Conservation (phyloP, 768 basidiomycete species). For the Naganishia friedmannii region DNA sequence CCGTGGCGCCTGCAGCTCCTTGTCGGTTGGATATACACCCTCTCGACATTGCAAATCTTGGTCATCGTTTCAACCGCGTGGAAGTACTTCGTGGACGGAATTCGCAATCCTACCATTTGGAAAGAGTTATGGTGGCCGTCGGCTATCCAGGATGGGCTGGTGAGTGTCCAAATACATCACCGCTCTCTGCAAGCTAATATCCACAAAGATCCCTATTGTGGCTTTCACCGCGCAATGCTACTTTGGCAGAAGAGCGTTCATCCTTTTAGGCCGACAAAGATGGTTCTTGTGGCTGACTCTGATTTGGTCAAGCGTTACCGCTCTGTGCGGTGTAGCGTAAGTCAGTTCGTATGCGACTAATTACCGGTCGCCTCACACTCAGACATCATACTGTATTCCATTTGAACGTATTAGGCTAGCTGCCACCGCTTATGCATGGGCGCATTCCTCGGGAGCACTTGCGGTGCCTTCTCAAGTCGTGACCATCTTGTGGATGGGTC, state of each 20-base stretch:
- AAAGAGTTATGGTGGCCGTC: conserved; percentile 44
- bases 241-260: conserved; percentile 44
- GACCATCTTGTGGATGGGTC: conserved; percentile 47
- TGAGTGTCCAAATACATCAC: conserved; percentile 28
- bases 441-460: conserved; percentile 33
- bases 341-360: conserved; percentile 9
- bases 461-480: conserved; percentile 43
- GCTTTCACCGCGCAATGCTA: conserved; percentile 43
- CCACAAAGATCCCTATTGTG: conserved; percentile 42
- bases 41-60: conserved; percentile 40
- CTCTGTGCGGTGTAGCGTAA: conserved; percentile 42
- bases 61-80: conserved; percentile 40
- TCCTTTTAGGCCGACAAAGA: conserved; percentile 34
- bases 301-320: conserved; percentile 36
- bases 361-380: not conserved
- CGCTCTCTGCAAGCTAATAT: not conserved
- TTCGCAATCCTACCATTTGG: conserved; percentile 37
- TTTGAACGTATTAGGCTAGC: conserved; percentile 39
- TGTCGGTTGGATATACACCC: conserved; percentile 39
- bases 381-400: not conserved
- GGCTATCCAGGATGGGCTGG: conserved; percentile 45
- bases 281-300: conserved; percentile 37
- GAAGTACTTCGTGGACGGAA: conserved; percentile 42
- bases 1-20: conserved; percentile 23
- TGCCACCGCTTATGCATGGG: conserved; percentile 43